A percentile compares a stretch with the other conserved stretches of the same genome.
These are phyloP conservation scores for Cruciata laevipes DNA, from an alignment of 257 asterid species.

Conservation along the genomic window DNA sequence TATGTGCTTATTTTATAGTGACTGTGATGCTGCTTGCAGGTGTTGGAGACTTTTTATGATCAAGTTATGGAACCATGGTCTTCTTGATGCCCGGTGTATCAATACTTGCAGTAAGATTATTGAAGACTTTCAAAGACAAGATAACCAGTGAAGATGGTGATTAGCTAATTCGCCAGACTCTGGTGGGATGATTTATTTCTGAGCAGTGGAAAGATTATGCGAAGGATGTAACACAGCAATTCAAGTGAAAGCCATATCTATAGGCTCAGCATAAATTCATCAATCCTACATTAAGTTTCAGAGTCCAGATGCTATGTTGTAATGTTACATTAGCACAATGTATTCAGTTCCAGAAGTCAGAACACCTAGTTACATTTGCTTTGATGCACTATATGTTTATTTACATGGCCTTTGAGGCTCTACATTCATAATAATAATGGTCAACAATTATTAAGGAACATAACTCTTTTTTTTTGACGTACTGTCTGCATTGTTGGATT, in stretches of 20 bases:
- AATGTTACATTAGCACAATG: background rate
- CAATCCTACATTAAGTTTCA: background rate
- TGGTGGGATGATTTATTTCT: background rate
- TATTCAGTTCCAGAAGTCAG: background rate
- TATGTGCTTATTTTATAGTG: background rate
- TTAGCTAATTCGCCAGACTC: background rate
- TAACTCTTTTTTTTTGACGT: too few relatives aligned
- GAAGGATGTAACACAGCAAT: background rate
- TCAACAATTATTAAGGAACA: too few relatives aligned
- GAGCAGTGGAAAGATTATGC: background rate
- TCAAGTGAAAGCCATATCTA: background rate
- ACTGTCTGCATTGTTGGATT: too few relatives aligned
- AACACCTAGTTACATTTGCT: background rate
- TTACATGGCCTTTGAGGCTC: background rate
- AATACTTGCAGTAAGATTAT: conserved; percentile 60
- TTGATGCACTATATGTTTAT: background rate
- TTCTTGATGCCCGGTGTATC: conserved; percentile 75
- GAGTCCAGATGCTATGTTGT: background rate
- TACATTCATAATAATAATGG: too few relatives aligned
- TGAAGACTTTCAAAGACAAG: conserved; percentile 38
- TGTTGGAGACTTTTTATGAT: conserved; percentile 93
- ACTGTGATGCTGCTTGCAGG: conserved; percentile 33
- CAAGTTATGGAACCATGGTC: conserved; percentile 93
- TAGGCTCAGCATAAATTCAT: background rate
- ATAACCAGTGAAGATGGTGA: conserved; percentile 14